These are phyloP conservation scores for Picochlorum sp. DNA, from an alignment of 139 green algal species.

Conservation along the genomic window DNA sequence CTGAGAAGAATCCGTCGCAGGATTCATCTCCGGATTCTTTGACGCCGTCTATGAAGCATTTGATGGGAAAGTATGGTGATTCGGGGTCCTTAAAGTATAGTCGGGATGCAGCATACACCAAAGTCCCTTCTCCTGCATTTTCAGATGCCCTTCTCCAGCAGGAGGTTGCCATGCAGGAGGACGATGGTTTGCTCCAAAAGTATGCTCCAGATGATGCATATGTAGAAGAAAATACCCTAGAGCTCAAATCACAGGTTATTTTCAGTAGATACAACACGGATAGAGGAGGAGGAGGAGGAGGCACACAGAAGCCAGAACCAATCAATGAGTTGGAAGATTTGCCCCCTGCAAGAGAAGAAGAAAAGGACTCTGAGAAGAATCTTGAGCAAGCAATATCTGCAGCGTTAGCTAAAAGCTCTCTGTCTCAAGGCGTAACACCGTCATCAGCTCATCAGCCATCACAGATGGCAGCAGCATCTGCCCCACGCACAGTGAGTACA, in stretches of 20 bases:
- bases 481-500: not conserved
- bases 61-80: constrained; percentile 31
- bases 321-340: too few species aligned
- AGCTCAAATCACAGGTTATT: constrained; percentile 24
- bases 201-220: not conserved
- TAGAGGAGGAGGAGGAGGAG: not conserved
- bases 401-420: constrained; percentile 4
- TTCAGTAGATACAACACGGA: not conserved
- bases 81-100: not conserved
- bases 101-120: not conserved
- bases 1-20: constrained; percentile 3
- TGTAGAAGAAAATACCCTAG: constrained; percentile 27
- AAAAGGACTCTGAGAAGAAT: not conserved
- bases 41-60: constrained; percentile 29
- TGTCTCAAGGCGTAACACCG: not conserved
- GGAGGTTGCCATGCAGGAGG: too few species aligned
- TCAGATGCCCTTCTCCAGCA: too few species aligned
- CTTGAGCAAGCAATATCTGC: constrained; percentile 28
- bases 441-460: too few species aligned
- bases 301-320: not conserved
- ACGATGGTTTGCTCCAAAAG: not conserved
- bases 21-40: constrained; percentile 20
- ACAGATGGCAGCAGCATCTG: too few species aligned
- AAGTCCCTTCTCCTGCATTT: not conserved
- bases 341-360: not conserved